A percentile compares a stretch with the other conserved stretches of the same genome.
phyloP scores from a whole-genome alignment of 2,329 filamentous ascomycete species.

The Allantophomopsis cytisporea region DNA sequence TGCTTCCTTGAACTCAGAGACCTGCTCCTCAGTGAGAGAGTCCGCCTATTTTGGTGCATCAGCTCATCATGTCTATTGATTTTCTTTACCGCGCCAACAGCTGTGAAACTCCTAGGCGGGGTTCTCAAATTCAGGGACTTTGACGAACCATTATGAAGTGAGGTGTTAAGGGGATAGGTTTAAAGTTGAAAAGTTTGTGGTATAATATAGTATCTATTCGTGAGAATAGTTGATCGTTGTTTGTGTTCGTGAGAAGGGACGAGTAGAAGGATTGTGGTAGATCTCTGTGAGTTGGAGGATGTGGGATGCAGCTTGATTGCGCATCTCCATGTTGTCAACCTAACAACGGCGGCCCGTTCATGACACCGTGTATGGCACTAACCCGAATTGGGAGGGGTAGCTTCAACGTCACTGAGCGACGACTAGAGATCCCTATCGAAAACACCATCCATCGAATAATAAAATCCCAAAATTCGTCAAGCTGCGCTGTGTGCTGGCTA shows the following conservation, averaged over 20 bases:
- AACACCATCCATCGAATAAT: too few relatives aligned
- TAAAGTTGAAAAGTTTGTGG: neutral
- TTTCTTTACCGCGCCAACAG: slow-evolving; percentile 11
- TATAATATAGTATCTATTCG: too few relatives aligned
- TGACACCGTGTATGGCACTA: too few relatives aligned
- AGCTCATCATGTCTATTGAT: slow-evolving; percentile 11
- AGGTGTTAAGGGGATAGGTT: neutral
- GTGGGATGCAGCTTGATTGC: neutral
- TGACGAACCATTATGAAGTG: slow-evolving; percentile 1
- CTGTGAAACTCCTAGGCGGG: neutral
- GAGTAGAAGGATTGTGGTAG: neutral
- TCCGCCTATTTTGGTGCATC: slow-evolving; percentile 54
- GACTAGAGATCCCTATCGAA: too few relatives aligned
- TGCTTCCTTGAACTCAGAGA: slow-evolving; percentile 99
- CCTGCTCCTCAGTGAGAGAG: slow-evolving; percentile 98
- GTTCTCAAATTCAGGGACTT: neutral
- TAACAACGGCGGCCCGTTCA: too few relatives aligned
- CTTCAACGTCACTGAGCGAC: too few relatives aligned
- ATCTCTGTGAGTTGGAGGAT: slow-evolving; percentile 1
- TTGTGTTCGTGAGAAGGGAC: neutral
- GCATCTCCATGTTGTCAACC: too few relatives aligned
- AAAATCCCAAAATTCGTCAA: too few relatives aligned
- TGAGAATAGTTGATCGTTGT: neutral
- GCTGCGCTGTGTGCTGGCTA: too few relatives aligned
- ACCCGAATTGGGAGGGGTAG: too few relatives aligned